These are phyloP conservation scores for Tuber indicum DNA, from an alignment of 495 filamentous ascomycete genomes.

Conservation along the genomic window DNA sequence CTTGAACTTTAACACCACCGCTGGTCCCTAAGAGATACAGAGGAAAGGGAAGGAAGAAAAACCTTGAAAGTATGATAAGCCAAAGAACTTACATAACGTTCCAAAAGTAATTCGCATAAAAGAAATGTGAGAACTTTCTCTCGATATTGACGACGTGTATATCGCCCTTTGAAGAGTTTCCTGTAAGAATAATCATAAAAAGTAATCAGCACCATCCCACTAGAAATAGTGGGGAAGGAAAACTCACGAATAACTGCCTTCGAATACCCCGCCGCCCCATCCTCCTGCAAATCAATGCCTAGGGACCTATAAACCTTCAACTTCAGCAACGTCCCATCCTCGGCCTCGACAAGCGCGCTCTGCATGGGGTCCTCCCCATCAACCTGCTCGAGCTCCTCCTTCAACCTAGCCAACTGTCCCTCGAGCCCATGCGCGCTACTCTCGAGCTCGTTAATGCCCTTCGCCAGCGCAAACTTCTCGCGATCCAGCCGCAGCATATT, in stretches of 20 bases:
- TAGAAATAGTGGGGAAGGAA: background rate
- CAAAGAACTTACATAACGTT: conserved; percentile 41
- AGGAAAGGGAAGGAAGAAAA: background rate
- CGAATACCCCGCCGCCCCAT: conserved; percentile 67
- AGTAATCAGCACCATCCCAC: background rate
- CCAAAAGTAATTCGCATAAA: conserved; percentile 97
- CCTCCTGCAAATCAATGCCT: conserved; percentile 84
- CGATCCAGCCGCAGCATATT: conserved; percentile 42
- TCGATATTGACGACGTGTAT: conserved; percentile 94
- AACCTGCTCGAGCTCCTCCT: conserved; percentile 67
- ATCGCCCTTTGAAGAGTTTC: conserved; percentile 81
- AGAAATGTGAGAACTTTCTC: conserved; percentile 79
- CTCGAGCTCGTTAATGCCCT: conserved; percentile 78
- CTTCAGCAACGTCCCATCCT: conserved; percentile 60
- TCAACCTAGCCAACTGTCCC: conserved; percentile 69
- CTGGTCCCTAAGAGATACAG: background rate
- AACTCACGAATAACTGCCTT: conserved; percentile 63
- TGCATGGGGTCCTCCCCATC: conserved; percentile 60
- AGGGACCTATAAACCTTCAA: conserved; percentile 86
- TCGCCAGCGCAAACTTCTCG: conserved; percentile 87
- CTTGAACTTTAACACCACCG: conserved; percentile 1
- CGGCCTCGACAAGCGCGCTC: conserved; percentile 56
- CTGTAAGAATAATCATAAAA: conserved; percentile 8
- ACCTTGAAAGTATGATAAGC: background rate
- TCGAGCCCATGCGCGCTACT: conserved; percentile 85